Conservation (phyloP, 192 early-diverging fungal genomes). For the Backusella liffmaniae region DNA sequence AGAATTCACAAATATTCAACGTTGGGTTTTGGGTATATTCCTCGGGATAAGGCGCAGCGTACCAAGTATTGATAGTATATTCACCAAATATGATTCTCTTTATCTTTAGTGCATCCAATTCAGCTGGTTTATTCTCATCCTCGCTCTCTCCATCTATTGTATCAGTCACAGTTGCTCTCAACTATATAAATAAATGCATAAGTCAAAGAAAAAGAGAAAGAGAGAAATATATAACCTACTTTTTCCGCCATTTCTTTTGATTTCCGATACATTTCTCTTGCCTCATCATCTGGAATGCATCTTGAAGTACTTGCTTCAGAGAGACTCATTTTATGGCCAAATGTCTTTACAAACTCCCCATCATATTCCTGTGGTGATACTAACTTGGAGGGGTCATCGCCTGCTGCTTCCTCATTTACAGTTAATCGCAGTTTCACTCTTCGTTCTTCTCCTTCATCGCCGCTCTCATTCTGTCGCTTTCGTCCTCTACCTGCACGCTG, state of each 20-base stretch:
- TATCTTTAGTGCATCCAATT: slow-evolving; percentile 32
- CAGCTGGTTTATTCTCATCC: no score
- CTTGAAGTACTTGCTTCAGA: slow-evolving; percentile 53
- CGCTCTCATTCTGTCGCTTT: background rate
- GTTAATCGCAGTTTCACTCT: background rate
- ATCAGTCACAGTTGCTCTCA: background rate
- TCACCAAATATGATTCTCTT: slow-evolving; percentile 78
- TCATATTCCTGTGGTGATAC: background rate
- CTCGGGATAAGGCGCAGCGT: slow-evolving; percentile 92
- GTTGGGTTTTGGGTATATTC: slow-evolving; percentile 84
- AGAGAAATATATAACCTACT: background rate
- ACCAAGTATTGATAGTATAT: slow-evolving; percentile 92
- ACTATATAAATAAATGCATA: background rate
- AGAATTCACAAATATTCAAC: slow-evolving; percentile 94
- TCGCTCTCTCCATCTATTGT: background rate
- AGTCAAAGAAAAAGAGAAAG: no score
- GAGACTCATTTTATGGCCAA: slow-evolving; percentile 49
- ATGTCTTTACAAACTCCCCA: slow-evolving; percentile 33
- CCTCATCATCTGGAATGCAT: slow-evolving; percentile 51
- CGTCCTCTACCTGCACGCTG: background rate
- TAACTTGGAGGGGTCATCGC: background rate
- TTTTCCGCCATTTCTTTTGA: slow-evolving; percentile 40
- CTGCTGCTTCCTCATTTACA: background rate
- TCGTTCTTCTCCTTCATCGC: background rate
- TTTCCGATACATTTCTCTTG: slow-evolving; percentile 52